These are phyloP conservation scores for Xylaria cubensis DNA, from an alignment of 495 filamentous ascomycete genomes.

Conservation along the genomic window DNA sequence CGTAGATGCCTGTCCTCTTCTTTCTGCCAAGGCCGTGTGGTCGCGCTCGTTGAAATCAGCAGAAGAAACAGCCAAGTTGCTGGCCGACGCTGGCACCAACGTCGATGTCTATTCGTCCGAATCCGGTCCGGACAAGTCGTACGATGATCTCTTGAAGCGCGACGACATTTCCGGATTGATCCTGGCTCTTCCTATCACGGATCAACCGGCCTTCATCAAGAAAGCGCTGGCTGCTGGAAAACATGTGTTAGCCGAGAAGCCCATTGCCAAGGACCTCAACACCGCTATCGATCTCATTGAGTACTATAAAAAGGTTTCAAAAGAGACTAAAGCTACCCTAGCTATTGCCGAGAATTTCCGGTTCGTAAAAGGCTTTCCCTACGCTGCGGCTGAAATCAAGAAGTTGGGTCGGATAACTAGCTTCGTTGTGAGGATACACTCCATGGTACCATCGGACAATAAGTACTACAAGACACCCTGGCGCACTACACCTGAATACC, in stretches of 20 bases:
- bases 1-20: conserved; percentile 51
- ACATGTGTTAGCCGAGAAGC: conserved; percentile 85
- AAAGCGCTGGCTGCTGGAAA: conserved; percentile 72
- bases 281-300: conserved; percentile 66
- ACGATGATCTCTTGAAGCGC: conserved; percentile 67
- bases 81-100: conserved; percentile 36
- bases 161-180: conserved; percentile 72
- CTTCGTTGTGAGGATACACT: conserved; percentile 65
- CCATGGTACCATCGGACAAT: conserved; percentile 55
- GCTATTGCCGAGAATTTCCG: conserved; percentile 80
- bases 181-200: conserved; percentile 69
- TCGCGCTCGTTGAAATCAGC: conserved; percentile 62
- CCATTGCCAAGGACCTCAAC: conserved; percentile 71
- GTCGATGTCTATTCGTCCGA: conserved; percentile 70
- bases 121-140: conserved; percentile 57
- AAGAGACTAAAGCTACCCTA: conserved; percentile 57
- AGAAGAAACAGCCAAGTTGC: conserved; percentile 40
- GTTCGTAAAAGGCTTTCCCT: conserved; percentile 64
- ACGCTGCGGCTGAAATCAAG: conserved; percentile 62
- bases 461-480: conserved; percentile 69
- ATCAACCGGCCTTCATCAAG: conserved; percentile 64
- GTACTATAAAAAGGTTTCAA: conserved; percentile 63
- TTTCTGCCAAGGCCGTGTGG: conserved; percentile 66
- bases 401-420: conserved; percentile 68
- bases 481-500: conserved; percentile 73